Conservation (phyloP, 2,329 filamentous ascomycete species). For the Zalaria obscura region DNA sequence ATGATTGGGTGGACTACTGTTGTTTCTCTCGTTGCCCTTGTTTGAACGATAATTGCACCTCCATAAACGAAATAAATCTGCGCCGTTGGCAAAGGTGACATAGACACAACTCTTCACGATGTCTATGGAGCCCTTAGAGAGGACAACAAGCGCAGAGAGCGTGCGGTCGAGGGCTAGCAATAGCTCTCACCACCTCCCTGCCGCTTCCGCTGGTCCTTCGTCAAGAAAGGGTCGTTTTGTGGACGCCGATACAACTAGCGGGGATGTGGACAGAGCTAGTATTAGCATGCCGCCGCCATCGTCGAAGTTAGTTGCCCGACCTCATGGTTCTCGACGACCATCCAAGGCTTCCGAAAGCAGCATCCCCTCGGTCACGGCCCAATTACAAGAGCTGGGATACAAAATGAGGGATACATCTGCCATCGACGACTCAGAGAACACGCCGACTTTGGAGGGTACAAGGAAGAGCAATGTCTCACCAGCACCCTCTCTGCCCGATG, state of each 20-base stretch:
- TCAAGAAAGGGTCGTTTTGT: conserved; percentile 41
- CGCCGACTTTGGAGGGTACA: conserved; percentile 19
- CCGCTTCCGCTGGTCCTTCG: conserved; percentile 24
- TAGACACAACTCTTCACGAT: too few species aligned
- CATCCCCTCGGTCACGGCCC: conserved; percentile 8
- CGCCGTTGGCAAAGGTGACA: too few species aligned
- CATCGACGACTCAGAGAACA: conserved; percentile 36
- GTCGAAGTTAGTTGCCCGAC: conserved; percentile 8
- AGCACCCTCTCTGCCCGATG: conserved; percentile 29
- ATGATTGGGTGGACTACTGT: too few species aligned
- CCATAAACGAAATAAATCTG: too few species aligned
- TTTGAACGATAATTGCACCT: too few species aligned
- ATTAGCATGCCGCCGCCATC: conserved; percentile 49
- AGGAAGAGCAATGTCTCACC: conserved; percentile 9
- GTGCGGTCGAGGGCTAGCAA: conserved; percentile 18
- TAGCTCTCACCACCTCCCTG: conserved; percentile 30
- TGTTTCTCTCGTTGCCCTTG: too few species aligned
- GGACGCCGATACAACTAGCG: conserved; percentile 44
- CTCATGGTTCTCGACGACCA: conserved; percentile 25
- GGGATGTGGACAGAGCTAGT: conserved; percentile 44
- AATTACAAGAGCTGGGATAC: not conserved
- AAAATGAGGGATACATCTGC: conserved; percentile 24
- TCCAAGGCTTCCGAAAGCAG: conserved; percentile 32
- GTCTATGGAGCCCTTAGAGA: conserved; percentile 13
- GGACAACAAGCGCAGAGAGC: conserved; percentile 24